Conservation (phyloP, 345 rosid species). For the Rhodamnia rubescens region DNA sequence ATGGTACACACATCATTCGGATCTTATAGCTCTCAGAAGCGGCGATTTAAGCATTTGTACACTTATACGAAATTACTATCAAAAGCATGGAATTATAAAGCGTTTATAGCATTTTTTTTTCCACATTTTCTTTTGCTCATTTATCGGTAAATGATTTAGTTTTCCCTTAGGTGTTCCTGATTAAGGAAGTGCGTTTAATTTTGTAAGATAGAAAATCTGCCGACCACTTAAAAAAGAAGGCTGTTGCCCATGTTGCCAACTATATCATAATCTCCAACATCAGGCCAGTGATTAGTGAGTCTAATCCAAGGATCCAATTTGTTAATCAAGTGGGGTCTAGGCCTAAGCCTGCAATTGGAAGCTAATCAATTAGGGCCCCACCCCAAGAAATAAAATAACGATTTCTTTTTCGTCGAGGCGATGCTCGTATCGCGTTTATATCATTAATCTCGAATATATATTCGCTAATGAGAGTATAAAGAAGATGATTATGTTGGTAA, state of each 20-base stretch:
- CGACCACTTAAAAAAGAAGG: background rate
- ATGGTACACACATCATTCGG: background rate
- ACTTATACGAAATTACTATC: too few species aligned
- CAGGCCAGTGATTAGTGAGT: background rate
- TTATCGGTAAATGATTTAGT: background rate
- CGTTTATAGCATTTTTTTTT: background rate
- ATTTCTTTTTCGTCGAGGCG: background rate
- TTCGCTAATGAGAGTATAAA: background rate
- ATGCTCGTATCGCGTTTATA: background rate
- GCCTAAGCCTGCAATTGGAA: background rate
- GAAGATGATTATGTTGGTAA: slow-evolving; percentile 27
- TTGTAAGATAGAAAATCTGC: background rate
- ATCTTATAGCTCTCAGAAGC: background rate
- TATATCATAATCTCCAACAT: background rate
- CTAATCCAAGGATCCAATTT: background rate
- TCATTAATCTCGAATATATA: background rate
- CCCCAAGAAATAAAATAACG: background rate
- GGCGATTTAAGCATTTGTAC: too few species aligned
- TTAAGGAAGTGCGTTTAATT: background rate
- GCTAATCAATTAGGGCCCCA: background rate
- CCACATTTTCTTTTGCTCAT: background rate
- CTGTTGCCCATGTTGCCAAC: background rate
- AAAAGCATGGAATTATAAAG: background rate
- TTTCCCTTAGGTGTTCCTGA: background rate
- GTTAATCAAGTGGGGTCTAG: background rate